Evolutionary conservation across 495 filamentous ascomycete species (phyloP), one percentile per base, ranked within the genome.

Genomic region (Neurospora pannonica): DNA sequence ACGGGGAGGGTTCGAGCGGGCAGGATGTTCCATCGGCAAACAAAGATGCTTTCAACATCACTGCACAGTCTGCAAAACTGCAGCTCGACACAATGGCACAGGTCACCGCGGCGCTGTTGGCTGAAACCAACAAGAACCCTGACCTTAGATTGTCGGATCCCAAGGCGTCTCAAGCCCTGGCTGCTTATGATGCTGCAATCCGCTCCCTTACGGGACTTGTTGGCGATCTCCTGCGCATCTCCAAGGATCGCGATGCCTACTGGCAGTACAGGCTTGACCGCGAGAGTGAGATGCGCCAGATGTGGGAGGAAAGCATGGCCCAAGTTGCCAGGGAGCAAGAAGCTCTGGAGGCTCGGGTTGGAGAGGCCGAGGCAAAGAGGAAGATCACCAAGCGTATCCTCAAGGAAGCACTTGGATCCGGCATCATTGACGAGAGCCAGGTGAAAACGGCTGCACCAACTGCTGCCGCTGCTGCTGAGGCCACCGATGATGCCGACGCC

Each of bases 221-320:
- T 74, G 92, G 93, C 6, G 94, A 97, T 80, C 88, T 98, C 4
- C 84, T 97, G 15, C 93, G 93, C 40, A 98, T 99, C 78, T 94
- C 94, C 19, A 89, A 92, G 73, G 96, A 99, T 78, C 91, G 97
- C 37, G 96, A 99, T 82, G 89, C 93, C 0, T 97, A 97, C 79
- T 99, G 96, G 96, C 94, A 97, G 81, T 95, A 96, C 80, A 90
- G 96, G 19, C 87, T 99, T 37, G 94, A 95, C 78, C 90, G 93
- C 42, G 96, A 99, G 82, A 90, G 90, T 39, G 90, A 95, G 79
- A 89, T 98, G 78, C 90, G 96, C 37, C 90, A 92, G 62, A 91
- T 99, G 88, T 99, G 97, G 96, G 96, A 99, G 84, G 97, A 98
- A 75, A 98, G 94, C 83, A 98, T 99, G 96, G 93, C 94, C 6